These are phyloP conservation scores for Epichloe brachyelytri DNA, from an alignment of 2,329 filamentous ascomycete species.

Conservation along the genomic window DNA sequence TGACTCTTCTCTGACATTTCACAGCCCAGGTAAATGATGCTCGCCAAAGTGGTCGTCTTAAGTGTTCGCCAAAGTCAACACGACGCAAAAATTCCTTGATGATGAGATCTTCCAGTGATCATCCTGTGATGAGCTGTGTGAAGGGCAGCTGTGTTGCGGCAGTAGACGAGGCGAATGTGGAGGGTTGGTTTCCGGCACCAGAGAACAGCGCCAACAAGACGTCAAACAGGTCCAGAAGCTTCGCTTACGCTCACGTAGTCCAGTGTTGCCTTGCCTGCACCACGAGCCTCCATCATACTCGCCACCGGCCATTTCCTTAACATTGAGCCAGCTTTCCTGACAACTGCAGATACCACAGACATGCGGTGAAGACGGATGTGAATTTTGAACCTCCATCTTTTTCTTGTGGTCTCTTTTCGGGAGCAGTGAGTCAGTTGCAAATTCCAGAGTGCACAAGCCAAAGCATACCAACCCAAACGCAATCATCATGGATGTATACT, in stretches of 20 bases:
- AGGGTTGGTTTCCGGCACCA: background rate
- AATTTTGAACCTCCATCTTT: too few relatives aligned
- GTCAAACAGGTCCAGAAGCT: background rate
- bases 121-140: too few relatives aligned
- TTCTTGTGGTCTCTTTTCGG: background rate
- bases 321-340: too few relatives aligned
- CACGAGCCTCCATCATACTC: background rate
- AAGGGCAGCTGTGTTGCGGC: too few relatives aligned
- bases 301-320: too few relatives aligned
- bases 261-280: background rate
- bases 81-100: too few relatives aligned
- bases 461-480: background rate
- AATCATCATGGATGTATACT: conserved; percentile 54
- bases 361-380: background rate
- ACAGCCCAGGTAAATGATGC: too few relatives aligned
- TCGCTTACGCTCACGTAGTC: background rate
- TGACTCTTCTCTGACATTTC: too few relatives aligned
- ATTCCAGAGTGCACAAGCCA: background rate
- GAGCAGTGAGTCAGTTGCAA: too few relatives aligned
- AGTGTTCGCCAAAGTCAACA: too few relatives aligned
- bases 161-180: background rate
- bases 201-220: background rate
- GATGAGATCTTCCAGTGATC: too few relatives aligned
- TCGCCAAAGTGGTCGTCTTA: too few relatives aligned
- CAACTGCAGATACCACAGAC: background rate